Evolutionary conservation across 331 rosid species (phyloP), one percentile per base, ranked within the genome.

Genomic region (Malus hybrid): DNA sequence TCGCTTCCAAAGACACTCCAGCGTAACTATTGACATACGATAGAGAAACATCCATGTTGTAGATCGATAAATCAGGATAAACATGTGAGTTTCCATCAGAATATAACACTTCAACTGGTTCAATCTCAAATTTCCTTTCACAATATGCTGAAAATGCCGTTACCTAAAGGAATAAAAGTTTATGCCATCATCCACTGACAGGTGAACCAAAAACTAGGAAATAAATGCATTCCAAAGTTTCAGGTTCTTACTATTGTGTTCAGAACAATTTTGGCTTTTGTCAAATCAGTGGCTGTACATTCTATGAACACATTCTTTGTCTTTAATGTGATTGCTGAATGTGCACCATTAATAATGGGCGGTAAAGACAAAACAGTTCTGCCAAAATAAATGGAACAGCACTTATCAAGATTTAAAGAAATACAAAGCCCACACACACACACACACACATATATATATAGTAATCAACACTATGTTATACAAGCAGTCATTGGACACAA

Each of bases 281-380:
- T 90, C 76, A 90, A 83, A 83, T 94, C 99, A 73, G 99, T 92
- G 14, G 99, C 99, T 18, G 99, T 94, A 77, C 99, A 94, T 86
- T 94, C 99, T 79, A 94, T 85, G 48, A 92, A 87, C 22, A 94
- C 89, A 39, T 90, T 92, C 89, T 86, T 92, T 4, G 97, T 94
- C 87, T 90, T 90, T 75, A 92, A 78, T 71, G 91, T 87, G 77
- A 94, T 92, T 71, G 99, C 99, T 15, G 99, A 92, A 76, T 87
- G 97, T 16, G 97, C 97, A 72, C 97, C 90, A 81, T 94, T 94
- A 42, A 94, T 94, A 70, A 94, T 92, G 50, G 99, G 99, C 19
- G 99, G 99, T 42, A 94, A 77, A 36, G 99, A 94, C 85, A 94
- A 79, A 74, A 94, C 93, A 80, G 92, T 87, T 84, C 99, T 92